phyloP scores from a whole-genome alignment of 257 asterid genomes.

The Thymus mandschuricus region DNA sequence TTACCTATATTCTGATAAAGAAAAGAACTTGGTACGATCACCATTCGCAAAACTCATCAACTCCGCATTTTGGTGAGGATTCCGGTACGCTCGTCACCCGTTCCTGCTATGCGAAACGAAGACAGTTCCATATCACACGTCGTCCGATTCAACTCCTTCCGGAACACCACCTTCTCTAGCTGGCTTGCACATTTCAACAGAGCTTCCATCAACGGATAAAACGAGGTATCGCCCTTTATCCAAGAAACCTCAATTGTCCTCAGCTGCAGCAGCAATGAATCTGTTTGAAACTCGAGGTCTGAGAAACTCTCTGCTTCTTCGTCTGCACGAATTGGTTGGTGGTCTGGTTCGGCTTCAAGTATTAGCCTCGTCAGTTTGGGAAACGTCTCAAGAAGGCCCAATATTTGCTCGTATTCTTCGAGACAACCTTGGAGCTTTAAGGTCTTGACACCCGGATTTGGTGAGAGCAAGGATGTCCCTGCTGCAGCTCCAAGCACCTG shows the following conservation, averaged over 20 bases:
- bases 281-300: neutral
- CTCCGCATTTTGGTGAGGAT: neutral
- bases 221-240: neutral
- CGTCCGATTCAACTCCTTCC: neutral
- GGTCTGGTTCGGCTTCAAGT: neutral
- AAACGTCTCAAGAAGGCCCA: conserved; percentile 5
- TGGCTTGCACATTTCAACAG: neutral
- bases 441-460: too few species aligned
- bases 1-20: neutral
- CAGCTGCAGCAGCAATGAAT: neutral
- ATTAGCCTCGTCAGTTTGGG: neutral
- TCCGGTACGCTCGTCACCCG: neutral
- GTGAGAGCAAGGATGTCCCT: too few species aligned
- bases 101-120: neutral
- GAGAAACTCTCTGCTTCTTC: too few species aligned
- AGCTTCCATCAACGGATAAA: neutral
- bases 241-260: neutral
- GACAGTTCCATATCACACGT: neutral
- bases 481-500: too few species aligned
- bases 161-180: neutral
- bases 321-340: neutral
- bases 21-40: too few species aligned
- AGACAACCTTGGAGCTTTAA: neutral
- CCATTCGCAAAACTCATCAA: too few species aligned
- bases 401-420: neutral